Evolutionary conservation across 257 asterid species (phyloP).

Genomic region (Prunella vulgaris): DNA sequence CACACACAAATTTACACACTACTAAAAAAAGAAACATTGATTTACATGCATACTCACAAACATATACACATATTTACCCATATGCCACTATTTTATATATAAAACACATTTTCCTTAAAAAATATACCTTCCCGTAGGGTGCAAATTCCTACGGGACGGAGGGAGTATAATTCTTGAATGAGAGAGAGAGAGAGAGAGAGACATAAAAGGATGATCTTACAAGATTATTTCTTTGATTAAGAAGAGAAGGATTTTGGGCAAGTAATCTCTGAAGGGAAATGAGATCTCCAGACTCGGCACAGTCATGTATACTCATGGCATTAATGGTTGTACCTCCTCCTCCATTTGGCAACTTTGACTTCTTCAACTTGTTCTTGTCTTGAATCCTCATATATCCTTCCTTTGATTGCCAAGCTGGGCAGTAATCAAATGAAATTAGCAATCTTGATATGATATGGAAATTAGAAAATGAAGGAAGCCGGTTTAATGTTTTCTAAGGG

Average conservation of each 20-base stretch:
- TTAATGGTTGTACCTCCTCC: background rate
- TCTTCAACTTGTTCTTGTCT: slow-evolving; percentile 30
- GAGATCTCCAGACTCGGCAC: slow-evolving; percentile 49
- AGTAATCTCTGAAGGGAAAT: slow-evolving; percentile 29
- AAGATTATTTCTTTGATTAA: slow-evolving; percentile 23
- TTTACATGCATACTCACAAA: no score
- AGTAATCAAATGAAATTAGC: background rate
- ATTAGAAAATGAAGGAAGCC: background rate
- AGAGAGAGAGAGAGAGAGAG: no score
- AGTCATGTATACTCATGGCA: slow-evolving; percentile 29
- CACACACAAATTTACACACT: no score
- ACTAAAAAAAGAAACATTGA: no score
- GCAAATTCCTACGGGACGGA: no score
- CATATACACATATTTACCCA: no score
- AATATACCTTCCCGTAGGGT: no score
- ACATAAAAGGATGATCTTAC: slow-evolving; percentile 24
- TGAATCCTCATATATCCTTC: slow-evolving; percentile 36
- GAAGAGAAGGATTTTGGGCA: slow-evolving; percentile 30
- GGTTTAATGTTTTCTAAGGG: background rate
- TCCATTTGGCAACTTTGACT: slow-evolving; percentile 13
- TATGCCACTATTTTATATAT: no score
- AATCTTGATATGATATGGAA: background rate
- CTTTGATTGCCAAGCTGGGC: background rate
- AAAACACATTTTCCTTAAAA: no score
- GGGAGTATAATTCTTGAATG: no score